Percentiles rank a stretch among this genome's conserved stretches.
Evolutionary conservation across 495 filamentous ascomycete species (phyloP).

Genomic region (Penicillium canariense): DNA sequence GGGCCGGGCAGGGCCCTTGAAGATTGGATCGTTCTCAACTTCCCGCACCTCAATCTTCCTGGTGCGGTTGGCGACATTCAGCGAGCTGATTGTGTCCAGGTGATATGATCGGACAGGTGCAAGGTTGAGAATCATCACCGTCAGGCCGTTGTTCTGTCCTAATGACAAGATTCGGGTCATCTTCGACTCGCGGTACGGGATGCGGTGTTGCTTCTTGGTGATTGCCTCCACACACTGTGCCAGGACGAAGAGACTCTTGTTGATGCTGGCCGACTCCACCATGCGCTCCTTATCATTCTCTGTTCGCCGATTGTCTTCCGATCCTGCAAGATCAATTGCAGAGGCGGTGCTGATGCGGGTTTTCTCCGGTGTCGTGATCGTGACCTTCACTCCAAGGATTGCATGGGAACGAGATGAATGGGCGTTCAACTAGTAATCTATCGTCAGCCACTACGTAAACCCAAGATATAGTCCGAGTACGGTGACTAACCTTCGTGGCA

Average conservation of each 20-base stretch:
- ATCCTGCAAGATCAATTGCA: conserved; percentile 94
- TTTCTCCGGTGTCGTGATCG: conserved; percentile 67
- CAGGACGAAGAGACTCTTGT: conserved; percentile 93
- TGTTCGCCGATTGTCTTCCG: conserved; percentile 91
- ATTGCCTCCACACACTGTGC: conserved; percentile 97
- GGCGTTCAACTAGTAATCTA: conserved; percentile 66
- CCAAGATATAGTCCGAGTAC: background rate
- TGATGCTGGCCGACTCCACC: conserved; percentile 96
- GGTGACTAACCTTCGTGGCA: conserved; percentile 68
- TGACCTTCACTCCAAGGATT: conserved; percentile 85
- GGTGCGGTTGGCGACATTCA: conserved; percentile 93
- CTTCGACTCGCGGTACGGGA: conserved; percentile 93
- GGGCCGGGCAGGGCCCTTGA: conserved; percentile 64
- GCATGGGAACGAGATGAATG: conserved; percentile 93
- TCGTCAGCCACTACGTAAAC: conserved; percentile 14
- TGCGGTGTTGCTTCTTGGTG: conserved; percentile 69
- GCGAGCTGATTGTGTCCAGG: conserved; percentile 85
- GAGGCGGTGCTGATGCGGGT: conserved; percentile 78
- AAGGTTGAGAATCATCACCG: conserved; percentile 94
- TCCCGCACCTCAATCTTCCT: conserved; percentile 96
- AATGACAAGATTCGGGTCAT: conserved; percentile 94
- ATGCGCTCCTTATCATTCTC: conserved; percentile 93
- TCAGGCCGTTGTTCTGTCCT: conserved; percentile 93
- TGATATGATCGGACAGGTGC: conserved; percentile 86
- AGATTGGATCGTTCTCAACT: conserved; percentile 88